These are phyloP conservation scores for Trichocladium uniseriatum DNA, from an alignment of 495 filamentous ascomycete species.

Conservation along the genomic window DNA sequence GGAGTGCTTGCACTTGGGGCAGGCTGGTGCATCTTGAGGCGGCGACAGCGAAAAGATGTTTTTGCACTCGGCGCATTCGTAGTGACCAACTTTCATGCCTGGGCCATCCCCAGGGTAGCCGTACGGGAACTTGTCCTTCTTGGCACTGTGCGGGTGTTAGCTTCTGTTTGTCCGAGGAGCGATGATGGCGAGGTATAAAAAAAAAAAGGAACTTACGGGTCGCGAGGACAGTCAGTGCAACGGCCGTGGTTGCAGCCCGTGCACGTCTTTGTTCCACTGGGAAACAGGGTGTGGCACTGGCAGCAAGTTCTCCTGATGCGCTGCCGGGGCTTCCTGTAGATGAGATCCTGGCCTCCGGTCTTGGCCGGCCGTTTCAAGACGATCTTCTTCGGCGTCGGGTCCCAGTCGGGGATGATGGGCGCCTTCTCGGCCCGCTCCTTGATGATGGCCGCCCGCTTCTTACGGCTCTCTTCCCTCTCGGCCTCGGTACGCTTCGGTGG, in stretches of 20 bases:
- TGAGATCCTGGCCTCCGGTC: slow-evolving; percentile 58
- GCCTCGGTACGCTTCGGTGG: slow-evolving; percentile 47
- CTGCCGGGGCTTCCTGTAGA: slow-evolving; percentile 57
- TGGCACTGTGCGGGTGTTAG: slow-evolving; percentile 44
- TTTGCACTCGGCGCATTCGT: slow-evolving; percentile 56
- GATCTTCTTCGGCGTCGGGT: slow-evolving; percentile 32
- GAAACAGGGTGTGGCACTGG: slow-evolving; percentile 58
- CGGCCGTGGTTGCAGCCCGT: slow-evolving; percentile 61
- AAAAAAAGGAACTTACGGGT: slow-evolving; percentile 57
- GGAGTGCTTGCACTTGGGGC: slow-evolving; percentile 52
- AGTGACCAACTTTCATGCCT: slow-evolving; percentile 41
- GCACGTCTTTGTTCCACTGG: slow-evolving; percentile 43
- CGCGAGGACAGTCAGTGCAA: slow-evolving; percentile 73
- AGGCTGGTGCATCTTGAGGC: slow-evolving; percentile 37
- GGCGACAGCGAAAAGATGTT: slow-evolving; percentile 43
- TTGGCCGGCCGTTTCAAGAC: slow-evolving; percentile 54
- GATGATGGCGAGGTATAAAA: slow-evolving; percentile 3
- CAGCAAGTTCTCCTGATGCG: slow-evolving; percentile 70
- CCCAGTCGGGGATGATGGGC: slow-evolving; percentile 41
- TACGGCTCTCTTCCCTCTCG: slow-evolving; percentile 40
- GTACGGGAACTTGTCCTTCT: slow-evolving; percentile 63
- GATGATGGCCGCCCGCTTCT: slow-evolving; percentile 33
- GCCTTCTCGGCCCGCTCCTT: slow-evolving; percentile 42
- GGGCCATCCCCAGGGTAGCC: slow-evolving; percentile 65
- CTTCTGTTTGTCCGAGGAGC: not conserved